phyloP scores from a whole-genome alignment of 768 basidiomycete genomes.

The Termitomyces sp. region DNA sequence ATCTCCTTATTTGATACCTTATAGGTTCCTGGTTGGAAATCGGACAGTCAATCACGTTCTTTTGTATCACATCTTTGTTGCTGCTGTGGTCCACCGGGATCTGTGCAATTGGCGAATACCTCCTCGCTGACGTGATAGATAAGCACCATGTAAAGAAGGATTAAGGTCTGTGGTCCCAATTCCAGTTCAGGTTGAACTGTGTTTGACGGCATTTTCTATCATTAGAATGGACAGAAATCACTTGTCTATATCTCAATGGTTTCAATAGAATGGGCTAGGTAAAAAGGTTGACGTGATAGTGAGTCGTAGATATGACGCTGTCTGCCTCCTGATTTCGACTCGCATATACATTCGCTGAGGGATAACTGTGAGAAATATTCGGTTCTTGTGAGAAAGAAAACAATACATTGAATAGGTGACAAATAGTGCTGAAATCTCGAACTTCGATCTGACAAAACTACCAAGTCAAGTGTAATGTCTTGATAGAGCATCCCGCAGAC shows the following conservation, averaged over 20 bases:
- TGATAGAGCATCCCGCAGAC: too few relatives aligned
- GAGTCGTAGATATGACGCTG: too few relatives aligned
- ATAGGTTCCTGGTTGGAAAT: slow-evolving; percentile 85
- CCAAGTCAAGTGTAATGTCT: background rate
- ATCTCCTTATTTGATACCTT: slow-evolving; percentile 5
- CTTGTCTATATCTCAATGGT: too few relatives aligned
- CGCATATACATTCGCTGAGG: too few relatives aligned
- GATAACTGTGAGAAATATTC: too few relatives aligned
- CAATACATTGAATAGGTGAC: background rate
- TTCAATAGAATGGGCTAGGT: too few relatives aligned
- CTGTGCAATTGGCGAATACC: slow-evolving; percentile 63
- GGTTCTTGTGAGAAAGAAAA: background rate
- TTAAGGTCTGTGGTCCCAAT: too few relatives aligned
- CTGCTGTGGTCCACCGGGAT: slow-evolving; percentile 77
- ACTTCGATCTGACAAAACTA: background rate
- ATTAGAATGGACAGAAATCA: too few relatives aligned
- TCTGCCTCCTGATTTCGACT: too few relatives aligned
- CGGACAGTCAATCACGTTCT: slow-evolving; percentile 84
- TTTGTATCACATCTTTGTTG: slow-evolving; percentile 76
- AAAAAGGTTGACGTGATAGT: too few relatives aligned
- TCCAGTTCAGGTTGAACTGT: too few relatives aligned
- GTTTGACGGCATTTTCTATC: too few relatives aligned
- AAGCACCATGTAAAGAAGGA: background rate
- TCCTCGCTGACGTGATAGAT: slow-evolving; percentile 46
- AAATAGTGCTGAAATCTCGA: background rate